A percentile compares a stretch with the other conserved stretches of the same genome.
phyloP scores from a whole-genome alignment of 2,329 filamentous ascomycete species.

The Penicillium fuscoglaucum region DNA sequence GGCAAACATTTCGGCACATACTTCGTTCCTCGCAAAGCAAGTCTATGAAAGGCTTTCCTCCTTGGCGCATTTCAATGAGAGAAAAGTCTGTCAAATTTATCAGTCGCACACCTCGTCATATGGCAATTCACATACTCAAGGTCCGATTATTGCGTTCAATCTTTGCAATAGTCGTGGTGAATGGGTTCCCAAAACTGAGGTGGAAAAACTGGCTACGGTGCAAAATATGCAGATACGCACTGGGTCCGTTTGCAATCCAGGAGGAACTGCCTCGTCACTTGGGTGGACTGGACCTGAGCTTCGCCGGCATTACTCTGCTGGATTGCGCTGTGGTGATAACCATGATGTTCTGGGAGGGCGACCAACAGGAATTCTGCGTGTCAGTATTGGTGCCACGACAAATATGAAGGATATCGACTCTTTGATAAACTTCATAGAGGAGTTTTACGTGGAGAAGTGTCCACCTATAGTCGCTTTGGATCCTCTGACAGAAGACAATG shows the following conservation, averaged over 20 bases:
- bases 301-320: constrained; percentile 78
- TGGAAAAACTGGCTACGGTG: constrained; percentile 80
- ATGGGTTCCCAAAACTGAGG: constrained; percentile 79
- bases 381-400: constrained; percentile 89
- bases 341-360: constrained; percentile 80
- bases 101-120: constrained; percentile 44
- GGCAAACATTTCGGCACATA: constrained; percentile 68
- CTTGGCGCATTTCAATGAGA: constrained; percentile 69
- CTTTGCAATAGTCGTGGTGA: constrained; percentile 65
- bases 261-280: constrained; percentile 75
- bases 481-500: constrained; percentile 15
- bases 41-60: constrained; percentile 60
- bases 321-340: constrained; percentile 79
- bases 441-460: constrained; percentile 60
- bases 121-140: constrained; percentile 52
- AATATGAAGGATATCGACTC: constrained; percentile 69
- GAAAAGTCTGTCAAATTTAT: constrained; percentile 68
- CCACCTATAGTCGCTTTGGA: constrained; percentile 21
- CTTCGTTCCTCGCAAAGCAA: constrained; percentile 61
- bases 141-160: constrained; percentile 84
- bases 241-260: constrained; percentile 88
- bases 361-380: constrained; percentile 81
- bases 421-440: constrained; percentile 70
- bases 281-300: constrained; percentile 77
- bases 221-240: constrained; percentile 82